These are phyloP conservation scores for Exophiala lecanii-corni DNA, from an alignment of 2,329 filamentous ascomycete species.

Conservation along the genomic window DNA sequence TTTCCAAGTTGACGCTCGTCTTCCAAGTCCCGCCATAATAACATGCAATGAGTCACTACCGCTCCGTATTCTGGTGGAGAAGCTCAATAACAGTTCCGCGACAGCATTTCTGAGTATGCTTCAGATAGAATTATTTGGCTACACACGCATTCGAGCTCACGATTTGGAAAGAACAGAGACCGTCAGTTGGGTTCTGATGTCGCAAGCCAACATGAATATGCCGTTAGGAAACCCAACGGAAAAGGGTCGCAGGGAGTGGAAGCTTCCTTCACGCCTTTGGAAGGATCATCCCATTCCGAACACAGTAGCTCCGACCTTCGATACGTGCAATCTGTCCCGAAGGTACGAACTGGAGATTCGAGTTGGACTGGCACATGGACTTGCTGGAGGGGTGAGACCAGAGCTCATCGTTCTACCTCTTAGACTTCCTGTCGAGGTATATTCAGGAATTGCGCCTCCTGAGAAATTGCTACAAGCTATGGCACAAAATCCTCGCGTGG, in stretches of 20 bases:
- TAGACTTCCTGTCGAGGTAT: slow-evolving; percentile 73
- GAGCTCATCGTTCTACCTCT: slow-evolving; percentile 76
- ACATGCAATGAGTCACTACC: slow-evolving; percentile 86
- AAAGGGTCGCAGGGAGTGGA: slow-evolving; percentile 61
- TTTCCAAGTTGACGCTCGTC: slow-evolving; percentile 73
- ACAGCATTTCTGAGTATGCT: slow-evolving; percentile 71
- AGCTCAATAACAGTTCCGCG: slow-evolving; percentile 64
- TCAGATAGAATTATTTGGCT: slow-evolving; percentile 75
- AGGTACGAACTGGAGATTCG: slow-evolving; percentile 79
- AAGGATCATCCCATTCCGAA: slow-evolving; percentile 67
- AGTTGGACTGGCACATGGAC: slow-evolving; percentile 71
- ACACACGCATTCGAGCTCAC: slow-evolving; percentile 74
- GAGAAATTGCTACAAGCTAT: slow-evolving; percentile 60
- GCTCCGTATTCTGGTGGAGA: slow-evolving; percentile 73
- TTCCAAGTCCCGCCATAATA: slow-evolving; percentile 82
- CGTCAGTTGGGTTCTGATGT: slow-evolving; percentile 71
- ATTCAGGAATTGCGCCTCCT: slow-evolving; percentile 81
- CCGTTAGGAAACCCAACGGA: slow-evolving; percentile 58
- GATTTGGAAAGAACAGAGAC: slow-evolving; percentile 66
- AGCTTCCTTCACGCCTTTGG: slow-evolving; percentile 67
- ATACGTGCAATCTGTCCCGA: slow-evolving; percentile 80
- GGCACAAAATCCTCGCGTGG: slow-evolving; percentile 28
- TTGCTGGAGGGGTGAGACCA: slow-evolving; percentile 50
- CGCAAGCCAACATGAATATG: slow-evolving; percentile 65
- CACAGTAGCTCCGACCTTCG: slow-evolving; percentile 80